Conservation (phyloP, 805 yeast genomes). For the Barnettozyma vustinii region DNA sequence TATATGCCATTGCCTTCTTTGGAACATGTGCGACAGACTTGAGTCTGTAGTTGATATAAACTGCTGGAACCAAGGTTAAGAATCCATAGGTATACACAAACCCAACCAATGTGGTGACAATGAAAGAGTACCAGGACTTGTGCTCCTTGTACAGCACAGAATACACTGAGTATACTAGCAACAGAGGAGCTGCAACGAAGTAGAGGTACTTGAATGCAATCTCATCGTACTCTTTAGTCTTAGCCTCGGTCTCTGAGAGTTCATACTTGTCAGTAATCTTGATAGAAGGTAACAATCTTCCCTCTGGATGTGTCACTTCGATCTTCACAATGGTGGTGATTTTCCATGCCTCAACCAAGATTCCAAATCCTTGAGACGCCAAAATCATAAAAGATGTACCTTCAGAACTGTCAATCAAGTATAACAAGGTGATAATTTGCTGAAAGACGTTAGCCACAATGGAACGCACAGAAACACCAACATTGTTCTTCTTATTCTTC, state of each 20-base stretch:
- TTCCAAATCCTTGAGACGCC: slow-evolving; percentile 32
- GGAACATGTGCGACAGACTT: slow-evolving; percentile 40
- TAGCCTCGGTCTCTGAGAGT: slow-evolving; percentile 32
- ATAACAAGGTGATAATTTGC: slow-evolving; percentile 34
- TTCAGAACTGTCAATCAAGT: slow-evolving; percentile 34
- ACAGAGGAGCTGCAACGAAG: slow-evolving; percentile 31
- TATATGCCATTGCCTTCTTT: slow-evolving; percentile 35
- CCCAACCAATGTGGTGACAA: slow-evolving; percentile 34
- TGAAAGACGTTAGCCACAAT: slow-evolving; percentile 36
- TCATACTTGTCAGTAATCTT: slow-evolving; percentile 29
- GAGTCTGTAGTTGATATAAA: slow-evolving; percentile 37
- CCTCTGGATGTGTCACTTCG: slow-evolving; percentile 18
- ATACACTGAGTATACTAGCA: slow-evolving; percentile 32
- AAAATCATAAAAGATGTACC: slow-evolving; percentile 34
- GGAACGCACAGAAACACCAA: slow-evolving; percentile 35
- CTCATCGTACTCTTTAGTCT: slow-evolving; percentile 36
- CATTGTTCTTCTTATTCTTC: slow-evolving; percentile 34
- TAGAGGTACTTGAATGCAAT: slow-evolving; percentile 35
- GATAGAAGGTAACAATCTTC: slow-evolving; percentile 20
- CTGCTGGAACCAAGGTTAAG: slow-evolving; percentile 34
- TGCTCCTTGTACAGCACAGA: slow-evolving; percentile 33
- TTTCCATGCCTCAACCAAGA: slow-evolving; percentile 38
- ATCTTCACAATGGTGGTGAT: slow-evolving; percentile 33
- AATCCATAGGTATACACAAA: slow-evolving; percentile 39
- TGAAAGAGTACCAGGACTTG: slow-evolving; percentile 39